Evolutionary conservation across 78 protist genomes (phyloP).

Genomic region (Pigoraptor vietnamica): DNA sequence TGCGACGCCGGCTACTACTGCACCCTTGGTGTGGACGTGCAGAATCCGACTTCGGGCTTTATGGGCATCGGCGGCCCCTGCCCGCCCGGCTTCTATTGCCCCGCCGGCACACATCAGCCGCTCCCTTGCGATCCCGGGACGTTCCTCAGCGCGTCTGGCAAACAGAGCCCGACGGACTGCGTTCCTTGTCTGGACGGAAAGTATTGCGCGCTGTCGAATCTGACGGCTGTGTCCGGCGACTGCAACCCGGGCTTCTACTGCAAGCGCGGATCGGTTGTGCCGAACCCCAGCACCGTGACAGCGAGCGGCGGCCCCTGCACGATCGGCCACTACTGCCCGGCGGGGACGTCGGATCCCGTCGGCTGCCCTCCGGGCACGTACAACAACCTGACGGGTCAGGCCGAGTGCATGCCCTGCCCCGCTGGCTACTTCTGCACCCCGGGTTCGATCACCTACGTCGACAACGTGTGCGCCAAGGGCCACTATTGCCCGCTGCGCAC

Average conservation of each 20-base stretch:
- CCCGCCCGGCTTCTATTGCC: conserved; percentile 40
- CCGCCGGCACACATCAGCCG: conserved; percentile 13
- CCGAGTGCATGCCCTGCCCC: background rate
- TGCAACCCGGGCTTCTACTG: conserved; percentile 42
- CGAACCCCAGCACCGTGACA: background rate
- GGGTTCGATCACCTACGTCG: background rate
- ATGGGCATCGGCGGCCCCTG: conserved; percentile 6
- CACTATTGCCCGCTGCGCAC: conserved; percentile 39
- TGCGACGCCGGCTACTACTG: conserved; percentile 47
- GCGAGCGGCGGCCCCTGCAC: conserved; percentile 24
- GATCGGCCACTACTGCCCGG: conserved; percentile 43
- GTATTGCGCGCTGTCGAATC: conserved; percentile 7
- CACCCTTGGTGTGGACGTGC: conserved; percentile 10
- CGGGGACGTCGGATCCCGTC: conserved; percentile 10
- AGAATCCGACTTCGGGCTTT: background rate
- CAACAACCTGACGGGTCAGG: background rate
- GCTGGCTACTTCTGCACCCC: conserved; percentile 19
- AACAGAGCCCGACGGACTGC: background rate
- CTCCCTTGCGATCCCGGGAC: conserved; percentile 22
- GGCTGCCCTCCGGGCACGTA: conserved; percentile 30
- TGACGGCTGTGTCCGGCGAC: background rate
- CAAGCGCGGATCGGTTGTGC: background rate
- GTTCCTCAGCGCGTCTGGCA: conserved; percentile 2
- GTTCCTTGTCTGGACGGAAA: conserved; percentile 17
- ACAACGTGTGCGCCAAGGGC: conserved; percentile 21